Base-by-base conservation (phyloP, 2,329 filamentous ascomycete genomes). In the Colletotrichum plurivorum region DNA sequence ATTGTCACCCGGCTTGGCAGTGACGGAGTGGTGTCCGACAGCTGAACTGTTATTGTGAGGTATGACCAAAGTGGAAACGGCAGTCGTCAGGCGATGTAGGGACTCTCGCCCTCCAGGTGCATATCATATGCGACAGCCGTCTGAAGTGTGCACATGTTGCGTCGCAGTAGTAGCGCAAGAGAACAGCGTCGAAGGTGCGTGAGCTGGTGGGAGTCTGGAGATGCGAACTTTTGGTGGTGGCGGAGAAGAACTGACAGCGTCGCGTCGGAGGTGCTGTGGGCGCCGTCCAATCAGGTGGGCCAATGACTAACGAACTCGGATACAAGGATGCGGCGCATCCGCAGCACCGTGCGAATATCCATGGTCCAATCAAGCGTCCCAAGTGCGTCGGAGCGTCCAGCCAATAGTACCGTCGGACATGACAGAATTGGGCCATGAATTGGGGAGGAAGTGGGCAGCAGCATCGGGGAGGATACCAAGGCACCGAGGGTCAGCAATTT, bases 241-340 rank as follows among this genome's bases (percentile, higher is more conserved):
- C 51, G 56, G 62, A 52, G 49, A 60, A 36, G 52, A 43, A 51
- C 53, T 31, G 45, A 27, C 46, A 46, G 62, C 49, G 31, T 36
- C 31, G 31, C 31, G 31, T 36, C 31, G 54, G 36, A 36, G 46
- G 43, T 16, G 13, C 27, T 22, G 13, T 45, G 56, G n/a, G 45
- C 4, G 31, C 15, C 16, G 43, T 25, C 67, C 67, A 69, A 69
- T 67, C 15, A 57, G 27, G 18, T 31, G 51, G 25, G n/a, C 3
- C 51, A 67, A 61, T 69, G 62, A 69, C 67, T 67, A 69, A 69
- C 62, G 51, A 51, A 41, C 43, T 56, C 66, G 55, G 43, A 52
- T 69, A 67, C 25, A 57, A 69, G 62, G 63, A 69, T 69, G 63
- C 67, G 55, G 67, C 67, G 55, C 36, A 69, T 54, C 62, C 67